phyloP scores from a whole-genome alignment of 208 protist genomes.

The Eutreptiella sp. region DNA sequence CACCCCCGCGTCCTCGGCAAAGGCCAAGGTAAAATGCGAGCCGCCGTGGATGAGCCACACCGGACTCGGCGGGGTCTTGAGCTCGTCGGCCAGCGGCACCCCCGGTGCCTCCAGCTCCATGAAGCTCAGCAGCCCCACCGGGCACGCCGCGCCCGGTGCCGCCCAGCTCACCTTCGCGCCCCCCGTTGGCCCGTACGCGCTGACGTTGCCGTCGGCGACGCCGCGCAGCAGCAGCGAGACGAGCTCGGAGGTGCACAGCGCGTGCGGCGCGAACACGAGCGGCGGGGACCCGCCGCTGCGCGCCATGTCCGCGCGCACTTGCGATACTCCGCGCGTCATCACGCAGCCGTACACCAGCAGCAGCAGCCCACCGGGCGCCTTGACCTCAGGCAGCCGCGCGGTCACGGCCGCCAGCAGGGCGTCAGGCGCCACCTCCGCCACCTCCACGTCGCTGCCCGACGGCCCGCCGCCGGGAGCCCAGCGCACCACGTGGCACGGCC shows the following conservation, averaged over 20 bases:
- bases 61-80: not conserved
- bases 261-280: constrained; percentile 1
- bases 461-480: not conserved
- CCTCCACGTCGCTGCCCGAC: not conserved
- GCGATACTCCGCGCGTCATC: constrained; percentile 2
- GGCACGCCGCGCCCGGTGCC: no score
- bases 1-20: no score
- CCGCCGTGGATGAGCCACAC: constrained; percentile 17
- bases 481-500: not conserved
- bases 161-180: no score
- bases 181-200: no score
- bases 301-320: constrained; percentile 7
- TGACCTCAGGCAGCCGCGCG: not conserved
- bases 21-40: constrained; percentile 8
- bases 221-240: constrained; percentile 7
- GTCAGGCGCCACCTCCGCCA: not conserved
- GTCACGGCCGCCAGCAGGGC: no score
- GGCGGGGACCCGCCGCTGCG: not conserved
- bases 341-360: constrained; percentile 13
- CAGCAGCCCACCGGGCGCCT: not conserved
- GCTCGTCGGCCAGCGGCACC: constrained; percentile 6
- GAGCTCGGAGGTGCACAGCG: constrained; percentile 6
- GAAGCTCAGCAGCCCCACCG: constrained; percentile 5
- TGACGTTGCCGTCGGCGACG: constrained; percentile 10
- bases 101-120: constrained; percentile 2